A percentile compares a stretch with the other conserved stretches of the same genome.
phyloP scores from a whole-genome alignment of 139 green algal species.

The Nannochloris sp. region DNA sequence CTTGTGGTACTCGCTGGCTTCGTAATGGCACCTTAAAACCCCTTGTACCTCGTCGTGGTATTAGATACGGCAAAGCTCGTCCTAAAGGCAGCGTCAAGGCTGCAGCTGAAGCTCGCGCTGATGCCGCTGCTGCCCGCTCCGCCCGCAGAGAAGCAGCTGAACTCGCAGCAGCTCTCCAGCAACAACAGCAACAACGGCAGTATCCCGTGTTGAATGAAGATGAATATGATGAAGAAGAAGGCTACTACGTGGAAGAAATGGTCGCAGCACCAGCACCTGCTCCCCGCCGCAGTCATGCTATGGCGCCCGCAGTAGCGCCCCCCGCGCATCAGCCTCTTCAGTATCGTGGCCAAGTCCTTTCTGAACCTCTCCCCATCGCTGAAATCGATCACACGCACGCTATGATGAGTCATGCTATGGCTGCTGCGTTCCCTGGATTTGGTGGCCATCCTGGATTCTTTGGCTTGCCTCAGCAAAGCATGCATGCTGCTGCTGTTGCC shows the following conservation, averaged over 20 bases:
- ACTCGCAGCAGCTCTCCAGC: neutral
- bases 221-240: neutral
- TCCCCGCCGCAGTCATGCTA: too few species aligned
- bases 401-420: too few species aligned
- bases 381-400: too few species aligned
- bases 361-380: too few species aligned
- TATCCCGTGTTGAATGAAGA: neutral
- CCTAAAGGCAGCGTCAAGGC: conserved; percentile 5
- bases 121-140: too few species aligned
- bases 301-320: neutral
- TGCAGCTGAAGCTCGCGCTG: neutral
- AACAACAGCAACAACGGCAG: neutral
- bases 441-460: neutral
- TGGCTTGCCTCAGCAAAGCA: neutral
- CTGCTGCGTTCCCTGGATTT: too few species aligned
- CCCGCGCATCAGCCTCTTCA: neutral
- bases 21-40: conserved; percentile 27
- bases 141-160: neutral
- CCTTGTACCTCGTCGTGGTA: conserved; percentile 19
- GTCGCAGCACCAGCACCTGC: too few species aligned
- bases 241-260: too few species aligned
- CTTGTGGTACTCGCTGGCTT: conserved; percentile 57
- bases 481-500: neutral
- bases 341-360: neutral
- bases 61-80: conserved; percentile 17